A percentile compares a stretch with the other conserved stretches of the same genome.
These are phyloP conservation scores for Colletotrichum tabaci DNA, from an alignment of 2,329 filamentous ascomycete species.

Conservation along the genomic window DNA sequence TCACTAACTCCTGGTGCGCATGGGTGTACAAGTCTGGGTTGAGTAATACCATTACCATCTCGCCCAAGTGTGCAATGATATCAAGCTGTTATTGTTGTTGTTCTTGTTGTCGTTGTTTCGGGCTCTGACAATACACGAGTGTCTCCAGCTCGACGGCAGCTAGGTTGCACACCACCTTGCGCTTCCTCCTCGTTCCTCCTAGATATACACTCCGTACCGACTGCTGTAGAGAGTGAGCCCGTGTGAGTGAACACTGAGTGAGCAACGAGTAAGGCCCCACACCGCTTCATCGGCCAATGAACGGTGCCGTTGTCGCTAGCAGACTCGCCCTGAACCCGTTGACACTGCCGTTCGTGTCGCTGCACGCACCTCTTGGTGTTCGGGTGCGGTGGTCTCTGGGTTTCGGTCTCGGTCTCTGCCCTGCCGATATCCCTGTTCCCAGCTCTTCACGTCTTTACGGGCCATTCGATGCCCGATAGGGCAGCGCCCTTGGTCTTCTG, in stretches of 20 bases:
- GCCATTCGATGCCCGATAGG: not conserved
- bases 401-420: not conserved
- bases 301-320: not conserved
- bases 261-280: not conserved
- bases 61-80: not conserved
- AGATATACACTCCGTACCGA: not conserved
- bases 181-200: not conserved
- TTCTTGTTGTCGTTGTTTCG: no score
- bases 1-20: no score
- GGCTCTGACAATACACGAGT: not conserved
- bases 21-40: not conserved
- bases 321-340: not conserved
- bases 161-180: not conserved
- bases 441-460: no score
- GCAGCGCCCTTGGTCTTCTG: not conserved
- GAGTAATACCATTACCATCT: not conserved
- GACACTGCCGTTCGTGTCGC: not conserved
- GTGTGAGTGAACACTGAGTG: not conserved
- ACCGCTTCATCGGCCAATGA: not conserved
- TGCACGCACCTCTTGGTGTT: not conserved
- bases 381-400: no score
- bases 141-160: not conserved
- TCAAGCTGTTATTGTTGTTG: not conserved
- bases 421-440: slow-evolving; percentile 3
- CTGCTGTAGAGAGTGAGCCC: not conserved